Evolutionary conservation across 1,284 basidiomycete genomes (phyloP).

Genomic region (Ganoderma resinaceum): DNA sequence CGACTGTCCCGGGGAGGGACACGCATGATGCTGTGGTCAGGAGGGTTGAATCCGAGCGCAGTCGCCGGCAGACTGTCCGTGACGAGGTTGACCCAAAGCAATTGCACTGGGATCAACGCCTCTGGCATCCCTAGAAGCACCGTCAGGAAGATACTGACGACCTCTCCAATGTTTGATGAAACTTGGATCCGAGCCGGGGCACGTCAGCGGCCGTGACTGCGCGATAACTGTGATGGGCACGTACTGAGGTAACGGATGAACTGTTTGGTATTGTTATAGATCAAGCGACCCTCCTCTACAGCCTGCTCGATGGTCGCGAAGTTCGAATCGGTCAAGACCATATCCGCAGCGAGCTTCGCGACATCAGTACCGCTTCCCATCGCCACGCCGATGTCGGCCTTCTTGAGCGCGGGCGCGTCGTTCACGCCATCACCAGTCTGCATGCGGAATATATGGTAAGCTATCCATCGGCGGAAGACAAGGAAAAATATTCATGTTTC

Average conservation of each 20-base stretch:
- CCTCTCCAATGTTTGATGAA: slow-evolving; percentile 98
- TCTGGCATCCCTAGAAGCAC: slow-evolving; percentile 98
- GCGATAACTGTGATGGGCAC: slow-evolving; percentile 37
- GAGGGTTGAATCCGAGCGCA: slow-evolving; percentile 98
- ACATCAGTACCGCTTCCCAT: slow-evolving; percentile 99
- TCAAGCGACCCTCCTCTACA: slow-evolving; percentile 95
- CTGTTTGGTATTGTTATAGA: slow-evolving; percentile 99
- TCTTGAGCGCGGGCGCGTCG: slow-evolving; percentile 96
- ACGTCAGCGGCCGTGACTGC: background rate
- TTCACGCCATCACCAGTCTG: slow-evolving; percentile 96
- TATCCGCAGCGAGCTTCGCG: slow-evolving; percentile 97
- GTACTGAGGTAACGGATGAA: slow-evolving; percentile 92
- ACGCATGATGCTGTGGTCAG: slow-evolving; percentile 96
- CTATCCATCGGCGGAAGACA: background rate
- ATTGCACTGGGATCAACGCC: slow-evolving; percentile 96
- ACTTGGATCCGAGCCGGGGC: slow-evolving; percentile 58
- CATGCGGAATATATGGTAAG: slow-evolving; percentile 22
- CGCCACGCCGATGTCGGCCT: slow-evolving; percentile 98
- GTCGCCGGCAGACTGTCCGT: slow-evolving; percentile 97
- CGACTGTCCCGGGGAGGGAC: slow-evolving; percentile 88
- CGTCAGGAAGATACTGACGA: slow-evolving; percentile 97
- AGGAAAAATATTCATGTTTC: background rate
- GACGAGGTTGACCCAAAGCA: slow-evolving; percentile 97
- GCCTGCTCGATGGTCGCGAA: slow-evolving; percentile 94
- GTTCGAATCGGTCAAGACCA: slow-evolving; percentile 91